phyloP scores from a whole-genome alignment of 352 stramenopile species.

The Thalassiosira allenii region DNA sequence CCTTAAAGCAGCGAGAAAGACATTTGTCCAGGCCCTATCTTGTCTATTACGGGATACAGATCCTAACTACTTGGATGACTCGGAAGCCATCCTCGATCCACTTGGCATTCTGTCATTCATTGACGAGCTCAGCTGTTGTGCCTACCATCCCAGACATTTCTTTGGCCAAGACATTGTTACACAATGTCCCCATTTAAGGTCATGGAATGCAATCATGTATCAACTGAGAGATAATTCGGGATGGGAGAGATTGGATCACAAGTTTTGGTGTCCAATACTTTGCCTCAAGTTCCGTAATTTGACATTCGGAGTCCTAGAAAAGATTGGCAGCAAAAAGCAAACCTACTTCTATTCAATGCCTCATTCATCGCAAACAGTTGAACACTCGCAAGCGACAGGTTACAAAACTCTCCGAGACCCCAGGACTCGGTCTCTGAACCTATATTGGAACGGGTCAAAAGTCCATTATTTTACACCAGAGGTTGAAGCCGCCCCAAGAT shows the following conservation, averaged over 20 bases:
- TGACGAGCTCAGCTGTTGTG: not conserved
- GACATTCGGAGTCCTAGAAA: slow-evolving; percentile 1
- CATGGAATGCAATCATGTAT: not conserved
- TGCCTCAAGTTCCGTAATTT: not conserved
- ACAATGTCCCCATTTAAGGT: too few relatives aligned
- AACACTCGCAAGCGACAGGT: too few relatives aligned
- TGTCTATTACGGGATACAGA: not conserved
- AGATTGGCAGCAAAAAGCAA: not conserved
- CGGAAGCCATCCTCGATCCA: too few relatives aligned
- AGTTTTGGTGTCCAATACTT: not conserved
- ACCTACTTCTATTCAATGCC: slow-evolving; percentile 5
- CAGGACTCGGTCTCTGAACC: too few relatives aligned
- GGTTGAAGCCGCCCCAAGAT: too few relatives aligned
- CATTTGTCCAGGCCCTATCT: not conserved
- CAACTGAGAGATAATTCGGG: too few relatives aligned
- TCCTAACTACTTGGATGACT: not conserved
- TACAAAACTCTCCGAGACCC: too few relatives aligned
- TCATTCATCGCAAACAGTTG: not conserved
- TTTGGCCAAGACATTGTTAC: not conserved
- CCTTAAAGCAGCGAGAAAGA: too few relatives aligned
- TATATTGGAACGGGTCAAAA: too few relatives aligned
- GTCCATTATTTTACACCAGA: too few relatives aligned
- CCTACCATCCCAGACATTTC: not conserved
- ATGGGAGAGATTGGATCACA: not conserved
- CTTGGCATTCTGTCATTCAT: slow-evolving; percentile 6